These are phyloP conservation scores for Carex arenaria DNA, from an alignment of 202 grass and related monocot species.

Conservation along the genomic window DNA sequence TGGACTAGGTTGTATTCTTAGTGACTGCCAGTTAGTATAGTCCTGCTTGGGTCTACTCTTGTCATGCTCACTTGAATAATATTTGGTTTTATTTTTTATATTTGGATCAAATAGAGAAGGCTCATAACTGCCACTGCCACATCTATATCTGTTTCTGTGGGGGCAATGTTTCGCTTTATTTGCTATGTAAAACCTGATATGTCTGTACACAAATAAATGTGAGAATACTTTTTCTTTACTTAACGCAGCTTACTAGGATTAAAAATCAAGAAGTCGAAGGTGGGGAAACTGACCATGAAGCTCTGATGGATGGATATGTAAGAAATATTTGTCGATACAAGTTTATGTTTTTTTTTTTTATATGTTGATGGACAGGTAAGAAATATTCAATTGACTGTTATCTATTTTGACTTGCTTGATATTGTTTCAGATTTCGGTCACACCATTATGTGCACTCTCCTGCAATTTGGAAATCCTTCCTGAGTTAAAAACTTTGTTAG, in stretches of 20 bases:
- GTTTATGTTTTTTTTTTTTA: conserved; percentile 1
- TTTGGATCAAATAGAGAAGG: too few species aligned
- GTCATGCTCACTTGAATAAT: not conserved
- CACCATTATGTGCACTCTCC: conserved; percentile 63
- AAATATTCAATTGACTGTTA: not conserved
- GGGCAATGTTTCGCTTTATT: not conserved
- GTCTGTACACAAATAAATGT: conserved; percentile 7
- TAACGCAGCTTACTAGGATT: conserved; percentile 37
- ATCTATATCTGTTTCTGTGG: not conserved
- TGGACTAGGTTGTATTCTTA: not conserved
- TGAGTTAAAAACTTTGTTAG: conserved; percentile 61
- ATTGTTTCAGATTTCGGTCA: conserved; percentile 80
- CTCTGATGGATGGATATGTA: conserved; percentile 81
- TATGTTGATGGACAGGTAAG: not conserved
- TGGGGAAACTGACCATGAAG: conserved; percentile 59
- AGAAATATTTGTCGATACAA: conserved; percentile 27
- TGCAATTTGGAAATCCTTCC: conserved; percentile 50
- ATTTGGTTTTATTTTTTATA: not conserved
- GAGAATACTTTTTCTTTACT: conserved; percentile 19
- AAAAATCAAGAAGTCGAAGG: conserved; percentile 41
- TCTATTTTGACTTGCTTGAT: conserved; percentile 20
- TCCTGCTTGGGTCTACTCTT: not conserved
- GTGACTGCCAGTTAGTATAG: not conserved
- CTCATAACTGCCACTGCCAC: not conserved
- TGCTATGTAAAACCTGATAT: conserved; percentile 21